Base-by-base conservation (phyloP, 73 alveolate genomes). In the Paramecium sonneborni region DNA sequence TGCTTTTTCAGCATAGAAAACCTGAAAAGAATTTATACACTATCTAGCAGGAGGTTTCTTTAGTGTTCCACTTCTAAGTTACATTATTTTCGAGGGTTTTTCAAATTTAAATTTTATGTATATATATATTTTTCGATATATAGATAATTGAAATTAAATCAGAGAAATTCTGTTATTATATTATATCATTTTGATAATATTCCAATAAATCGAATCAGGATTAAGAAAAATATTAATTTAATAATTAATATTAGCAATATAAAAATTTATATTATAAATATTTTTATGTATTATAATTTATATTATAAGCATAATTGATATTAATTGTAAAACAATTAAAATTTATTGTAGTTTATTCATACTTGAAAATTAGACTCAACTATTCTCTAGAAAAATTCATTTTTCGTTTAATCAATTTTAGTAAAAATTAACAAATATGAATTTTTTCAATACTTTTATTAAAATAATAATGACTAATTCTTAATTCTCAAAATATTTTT, bases 31-130 rank as follows among this genome's bases (percentile, higher is more conserved):
- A 34, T 58, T 32, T 38, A 72, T 18, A 21, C 57, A 72, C 2
- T 9, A 32, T 38, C 86, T 72, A 11, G 55, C 44, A 34, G 86
- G 86, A 7, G 86, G 58, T 23, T 72, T 38, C 57, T 72, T 72
- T 18, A 72, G n/a, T 35, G 20, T 23, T 34, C 86, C 86, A 34
- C 86, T 72, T 38, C 86, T 72, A 4, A 72, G 35, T n/a, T 72
- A 72, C 55, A 72, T 72, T 23, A 18, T 62, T 26, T 26, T 20
- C 2, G 30, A 62, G 48, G 7, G 28, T 14, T 62, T 62, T 62
- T 62, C 12, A 12, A 62, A 26, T 12, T 62, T 26, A 2, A 62
- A 62, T 41, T 8, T 41, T 41, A 5, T 52, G 11, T 52, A 4
- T 15, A 52, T 52, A 18, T 52, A 48, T 14, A 48, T 14, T 15